Percentiles rank a stretch among this genome's conserved stretches.
These are phyloP conservation scores for Barbatosphaeria neglecta DNA, from an alignment of 495 filamentous ascomycete genomes.

Conservation along the genomic window DNA sequence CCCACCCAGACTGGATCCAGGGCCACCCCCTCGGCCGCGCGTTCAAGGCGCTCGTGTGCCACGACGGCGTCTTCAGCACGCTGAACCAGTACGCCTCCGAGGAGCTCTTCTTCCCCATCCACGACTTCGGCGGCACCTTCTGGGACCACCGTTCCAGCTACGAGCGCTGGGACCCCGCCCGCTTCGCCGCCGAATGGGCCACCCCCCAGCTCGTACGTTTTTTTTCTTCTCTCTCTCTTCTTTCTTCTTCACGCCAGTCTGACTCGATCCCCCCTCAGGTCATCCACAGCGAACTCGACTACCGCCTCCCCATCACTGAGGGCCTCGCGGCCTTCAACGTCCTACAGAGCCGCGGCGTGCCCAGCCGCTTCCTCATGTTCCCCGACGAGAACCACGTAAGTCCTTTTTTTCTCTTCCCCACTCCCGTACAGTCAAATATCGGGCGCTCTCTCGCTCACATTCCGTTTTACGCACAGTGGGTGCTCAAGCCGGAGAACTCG, in stretches of 20 bases:
- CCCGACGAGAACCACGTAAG: conserved; percentile 63
- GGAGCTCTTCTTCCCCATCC: conserved; percentile 80
- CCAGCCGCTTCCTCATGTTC: conserved; percentile 69
- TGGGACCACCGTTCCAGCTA: conserved; percentile 64
- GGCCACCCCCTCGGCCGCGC: conserved; percentile 58
- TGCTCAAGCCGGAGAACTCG: conserved; percentile 82
- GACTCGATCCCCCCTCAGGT: conserved; percentile 26
- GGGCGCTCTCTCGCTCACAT: no score
- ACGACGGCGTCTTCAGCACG: conserved; percentile 83
- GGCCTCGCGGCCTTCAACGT: conserved; percentile 83
- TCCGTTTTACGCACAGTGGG: conserved; percentile 69
- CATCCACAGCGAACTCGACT: conserved; percentile 88
- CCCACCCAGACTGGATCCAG: conserved; percentile 52
- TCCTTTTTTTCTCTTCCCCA: not conserved
- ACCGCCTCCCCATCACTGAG: conserved; percentile 72
- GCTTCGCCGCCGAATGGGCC: conserved; percentile 53
- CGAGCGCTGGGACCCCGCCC: conserved; percentile 72
- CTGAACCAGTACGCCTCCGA: conserved; percentile 63
- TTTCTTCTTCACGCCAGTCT: not conserved
- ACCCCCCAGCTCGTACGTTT: conserved; percentile 58
- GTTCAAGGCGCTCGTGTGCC: conserved; percentile 82
- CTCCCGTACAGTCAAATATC: no score
- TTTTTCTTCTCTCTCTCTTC: not conserved
- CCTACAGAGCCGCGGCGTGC: conserved; percentile 59
- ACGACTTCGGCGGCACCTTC: conserved; percentile 70